phyloP scores from a whole-genome alignment of 192 early-diverging fungal genomes.

The Entomortierella chlamydospora region DNA sequence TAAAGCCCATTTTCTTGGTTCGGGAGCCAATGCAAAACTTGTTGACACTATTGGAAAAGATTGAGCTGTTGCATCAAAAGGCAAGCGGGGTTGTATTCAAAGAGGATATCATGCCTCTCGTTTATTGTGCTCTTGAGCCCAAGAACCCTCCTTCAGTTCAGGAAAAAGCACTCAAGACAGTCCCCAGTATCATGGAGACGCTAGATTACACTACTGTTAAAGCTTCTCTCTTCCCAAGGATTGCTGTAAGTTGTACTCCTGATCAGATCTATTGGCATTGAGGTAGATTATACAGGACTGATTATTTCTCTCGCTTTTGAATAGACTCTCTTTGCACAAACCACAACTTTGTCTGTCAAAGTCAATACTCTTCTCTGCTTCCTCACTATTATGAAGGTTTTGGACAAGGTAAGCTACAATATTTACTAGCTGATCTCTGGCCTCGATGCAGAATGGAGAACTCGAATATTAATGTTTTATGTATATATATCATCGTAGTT shows the following conservation, averaged over 20 bases:
- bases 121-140: constrained; percentile 73
- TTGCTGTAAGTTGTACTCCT: constrained; percentile 65
- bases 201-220: constrained; percentile 75
- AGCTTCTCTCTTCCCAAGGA: constrained; percentile 74
- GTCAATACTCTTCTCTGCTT: constrained; percentile 77
- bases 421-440: background rate
- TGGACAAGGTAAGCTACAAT: constrained; percentile 69
- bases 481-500: constrained; percentile 31
- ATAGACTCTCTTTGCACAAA: constrained; percentile 74
- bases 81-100: constrained; percentile 70
- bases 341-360: constrained; percentile 76
- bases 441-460: too few species aligned
- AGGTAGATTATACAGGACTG: background rate
- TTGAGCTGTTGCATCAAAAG: constrained; percentile 76
- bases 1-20: constrained; percentile 71
- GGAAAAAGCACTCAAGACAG: constrained; percentile 73
- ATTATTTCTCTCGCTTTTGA: background rate
- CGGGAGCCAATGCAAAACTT: constrained; percentile 76
- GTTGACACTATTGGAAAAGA: constrained; percentile 71
- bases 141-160: constrained; percentile 66
- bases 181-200: constrained; percentile 65
- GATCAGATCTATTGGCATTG: too few species aligned
- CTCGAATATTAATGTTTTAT: background rate
- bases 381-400: constrained; percentile 70
- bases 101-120: constrained; percentile 80